Evolutionary conservation across 768 basidiomycete genomes (phyloP), one percentile per base, ranked within the genome.

Genomic region (Scleroderma citrinum): DNA sequence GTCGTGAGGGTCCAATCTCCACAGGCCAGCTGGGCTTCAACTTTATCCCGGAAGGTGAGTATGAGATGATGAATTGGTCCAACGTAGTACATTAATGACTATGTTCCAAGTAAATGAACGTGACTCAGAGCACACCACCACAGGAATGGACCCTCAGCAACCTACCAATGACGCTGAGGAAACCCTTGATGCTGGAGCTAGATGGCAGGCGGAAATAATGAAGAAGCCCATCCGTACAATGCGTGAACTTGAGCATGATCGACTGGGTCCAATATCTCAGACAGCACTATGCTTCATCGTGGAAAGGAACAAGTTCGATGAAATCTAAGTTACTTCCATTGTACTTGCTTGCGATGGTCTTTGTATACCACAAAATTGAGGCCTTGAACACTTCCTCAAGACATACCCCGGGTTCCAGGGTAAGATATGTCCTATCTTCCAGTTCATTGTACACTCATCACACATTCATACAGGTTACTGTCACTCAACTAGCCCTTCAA

Each of bases 161-260:
- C n/a, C n/a, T 32, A 39, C 42, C 16, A 35, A 50, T 2, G 37
- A n/a, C 16, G 29, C 13, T 4, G 23, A n/a, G 14, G 31, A 50
- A n/a, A 37, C 46, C 4, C 23, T 26, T n/a, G 65, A 72, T 41
- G 64, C 73, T 36, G 75, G 77, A 23, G 66, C 59, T 12, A 59
- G 56, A 3, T 71, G 70, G 43, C 65, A 59, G 38, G 71, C 71
- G 13, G 68, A 67, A 23, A 78, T 87, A 50, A 79, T 75, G n/a
- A n/a, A n/a, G 17, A 80, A 84, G 59, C 84, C 85, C 4, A 76
- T 80, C 37, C 75, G 78, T 35, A 87, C 85, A 58, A 69, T 85
- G 34, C 81, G 77, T 5, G 81, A 87, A 55, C 75, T 87, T 2
- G 83, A 86, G 57, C n/a, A n/a, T n/a, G n/a, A n/a, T n/a, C n/a